Evolutionary conservation across 2,329 filamentous ascomycete genomes (phyloP), one percentile per base, ranked within the genome.

Genomic region (Coniosporium tulheliwenetii): DNA sequence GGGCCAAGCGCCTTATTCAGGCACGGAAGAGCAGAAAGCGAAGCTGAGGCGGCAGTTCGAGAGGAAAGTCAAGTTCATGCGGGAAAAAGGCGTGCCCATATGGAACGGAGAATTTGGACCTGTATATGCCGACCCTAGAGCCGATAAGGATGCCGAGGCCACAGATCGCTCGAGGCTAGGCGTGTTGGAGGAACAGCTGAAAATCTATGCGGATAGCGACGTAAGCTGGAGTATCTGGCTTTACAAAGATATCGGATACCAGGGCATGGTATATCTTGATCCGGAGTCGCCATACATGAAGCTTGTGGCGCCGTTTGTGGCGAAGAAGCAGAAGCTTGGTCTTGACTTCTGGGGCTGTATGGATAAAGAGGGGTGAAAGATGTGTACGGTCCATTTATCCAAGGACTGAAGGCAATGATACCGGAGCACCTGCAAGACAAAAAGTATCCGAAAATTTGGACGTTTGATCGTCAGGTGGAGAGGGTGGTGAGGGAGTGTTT

Each of bases 141-240:
- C 60, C n/a, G 62, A 66, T n/a, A 45, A 48, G 0, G 53, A 59
- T 30, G 55, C 53, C 3, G 56, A 58, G 2, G 53, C 50, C 14
- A 60, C 59, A 9, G 69, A 70, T 39, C 43, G 50, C 2, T 58
- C 64, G 33, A 52, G 67, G 1, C 66, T 62, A 38, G 57, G 58
- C 1, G 49, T 69, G 0, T 48, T 70, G 0, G 52, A 58, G 2
- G 59, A 66, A 33, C 67, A 70, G 48, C 52, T 75, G 29, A 52
- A 55, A 9, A 67, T 75, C 35, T 75, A 75, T 50, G 64, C 67
- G 40, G 64, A 67, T 52, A 54, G 69, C 43, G 53, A 63, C 38
- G 69, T 71, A 31, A 60, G 63, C 40, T 79, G 74, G 75, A 69
- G 40, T 10, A 79, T 79, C 39, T 58, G 55, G 56, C 47, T 57